Percentiles rank a stretch among this genome's conserved stretches.
Conservation (phyloP, 495 filamentous ascomycete species). For the Echria macrotheca region DNA sequence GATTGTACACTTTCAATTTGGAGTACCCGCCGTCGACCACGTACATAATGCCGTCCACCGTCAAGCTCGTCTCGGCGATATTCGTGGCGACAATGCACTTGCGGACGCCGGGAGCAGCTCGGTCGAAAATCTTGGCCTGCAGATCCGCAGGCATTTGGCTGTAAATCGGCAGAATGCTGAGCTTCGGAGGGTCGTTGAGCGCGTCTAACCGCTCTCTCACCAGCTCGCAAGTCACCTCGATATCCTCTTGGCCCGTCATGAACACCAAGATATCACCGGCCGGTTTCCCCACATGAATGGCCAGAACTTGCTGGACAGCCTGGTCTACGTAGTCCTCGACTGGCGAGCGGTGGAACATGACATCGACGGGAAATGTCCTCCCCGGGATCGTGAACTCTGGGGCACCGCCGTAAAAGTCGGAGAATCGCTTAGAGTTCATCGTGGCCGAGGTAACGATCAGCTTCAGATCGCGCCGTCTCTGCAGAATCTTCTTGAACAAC, state of each 20-base stretch:
- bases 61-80: conserved; percentile 96
- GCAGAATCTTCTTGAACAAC: conserved; percentile 92
- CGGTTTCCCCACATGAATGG: conserved; percentile 94
- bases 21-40: conserved; percentile 95
- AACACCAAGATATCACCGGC: conserved; percentile 94
- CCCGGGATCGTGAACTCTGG: conserved; percentile 97
- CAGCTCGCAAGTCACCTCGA: conserved; percentile 92
- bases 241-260: conserved; percentile 99
- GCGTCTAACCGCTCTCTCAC: conserved; percentile 83
- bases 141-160: conserved; percentile 98
- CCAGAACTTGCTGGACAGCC: conserved; percentile 91
- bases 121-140: conserved; percentile 96
- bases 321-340: conserved; percentile 98
- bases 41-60: conserved; percentile 99
- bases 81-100: conserved; percentile 99
- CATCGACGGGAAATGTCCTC: conserved; percentile 93
- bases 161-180: conserved; percentile 96
- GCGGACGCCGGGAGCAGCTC: conserved; percentile 79
- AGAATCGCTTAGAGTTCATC: conserved; percentile 97
- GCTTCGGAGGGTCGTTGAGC: conserved; percentile 89
- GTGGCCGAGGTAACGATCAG: conserved; percentile 97
- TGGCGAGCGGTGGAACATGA: conserved; percentile 91
- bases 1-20: conserved; percentile 98
- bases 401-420: conserved; percentile 94
- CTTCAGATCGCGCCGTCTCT: conserved; percentile 85